These are phyloP conservation scores for Cetradonia linearis DNA, from an alignment of 495 filamentous ascomycete species.

Conservation along the genomic window DNA sequence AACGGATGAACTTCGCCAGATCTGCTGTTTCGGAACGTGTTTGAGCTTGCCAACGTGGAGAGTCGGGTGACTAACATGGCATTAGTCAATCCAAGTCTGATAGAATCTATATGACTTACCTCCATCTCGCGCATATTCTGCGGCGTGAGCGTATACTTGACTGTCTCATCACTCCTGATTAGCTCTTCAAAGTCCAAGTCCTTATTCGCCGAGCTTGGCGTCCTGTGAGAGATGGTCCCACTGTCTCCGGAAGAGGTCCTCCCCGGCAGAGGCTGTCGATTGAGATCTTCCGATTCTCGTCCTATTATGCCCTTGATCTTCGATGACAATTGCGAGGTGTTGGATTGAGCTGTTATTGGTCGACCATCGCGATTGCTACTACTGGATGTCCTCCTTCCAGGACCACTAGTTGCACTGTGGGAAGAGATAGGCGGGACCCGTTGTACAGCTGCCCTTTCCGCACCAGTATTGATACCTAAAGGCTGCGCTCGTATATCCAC, in stretches of 20 bases:
- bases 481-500: conserved; percentile 17
- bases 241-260: conserved; percentile 43
- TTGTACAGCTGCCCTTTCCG: conserved; percentile 44
- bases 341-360: conserved; percentile 45
- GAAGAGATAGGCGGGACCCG: conserved; percentile 35
- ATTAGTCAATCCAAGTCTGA: conserved; percentile 9
- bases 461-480: conserved; percentile 13
- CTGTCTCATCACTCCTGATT: conserved; percentile 80
- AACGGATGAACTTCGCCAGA: conserved; percentile 22
- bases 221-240: conserved; percentile 28
- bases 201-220: conserved; percentile 36
- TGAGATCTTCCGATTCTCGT: conserved; percentile 35
- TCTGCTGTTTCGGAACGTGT: conserved; percentile 30
- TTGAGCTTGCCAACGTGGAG: conserved; percentile 31
- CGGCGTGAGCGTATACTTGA: conserved; percentile 89
- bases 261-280: conserved; percentile 29
- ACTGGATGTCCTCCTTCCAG: conserved; percentile 33
- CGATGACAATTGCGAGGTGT: conserved; percentile 41
- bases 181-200: conserved; percentile 67
- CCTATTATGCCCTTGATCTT: conserved; percentile 45
- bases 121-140: conserved; percentile 79
- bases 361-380: conserved; percentile 41
- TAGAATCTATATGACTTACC: conserved; percentile 38
- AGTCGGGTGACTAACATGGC: conserved; percentile 33
- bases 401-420: conserved; percentile 25